Percentiles rank a stretch among this genome's conserved stretches.
These are phyloP conservation scores for Friedmanniomyces simplex DNA, from an alignment of 495 filamentous ascomycete species.

Conservation along the genomic window DNA sequence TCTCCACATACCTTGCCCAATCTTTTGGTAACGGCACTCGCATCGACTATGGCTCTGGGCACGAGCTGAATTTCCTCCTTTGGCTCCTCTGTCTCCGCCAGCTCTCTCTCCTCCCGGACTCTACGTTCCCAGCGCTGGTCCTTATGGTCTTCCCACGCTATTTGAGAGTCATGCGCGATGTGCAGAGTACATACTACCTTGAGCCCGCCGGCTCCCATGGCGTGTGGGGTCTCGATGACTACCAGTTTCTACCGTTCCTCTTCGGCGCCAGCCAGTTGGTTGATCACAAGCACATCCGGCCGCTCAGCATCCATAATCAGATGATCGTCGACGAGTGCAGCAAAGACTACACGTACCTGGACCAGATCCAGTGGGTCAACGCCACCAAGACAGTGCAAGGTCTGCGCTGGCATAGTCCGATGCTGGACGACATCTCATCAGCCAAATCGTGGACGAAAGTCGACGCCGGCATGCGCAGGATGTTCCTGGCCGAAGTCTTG, in stretches of 20 bases:
- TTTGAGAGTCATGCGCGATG: slow-evolving; percentile 62
- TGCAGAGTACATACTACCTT: slow-evolving; percentile 87
- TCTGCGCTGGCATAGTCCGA: slow-evolving; percentile 91
- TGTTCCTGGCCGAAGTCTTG: slow-evolving; percentile 90
- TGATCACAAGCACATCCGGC: slow-evolving; percentile 77
- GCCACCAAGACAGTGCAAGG: slow-evolving; percentile 93
- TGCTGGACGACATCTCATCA: slow-evolving; percentile 96
- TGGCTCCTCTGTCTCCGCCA: slow-evolving; percentile 88
- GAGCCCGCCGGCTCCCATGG: slow-evolving; percentile 84
- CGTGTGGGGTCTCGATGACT: slow-evolving; percentile 61
- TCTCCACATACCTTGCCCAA: slow-evolving; percentile 68
- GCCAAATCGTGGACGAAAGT: slow-evolving; percentile 88
- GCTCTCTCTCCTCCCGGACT: slow-evolving; percentile 49
- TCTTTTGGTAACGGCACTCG: slow-evolving; percentile 75
- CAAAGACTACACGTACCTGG: slow-evolving; percentile 74
- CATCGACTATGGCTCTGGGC: slow-evolving; percentile 96
- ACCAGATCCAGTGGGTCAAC: slow-evolving; percentile 89
- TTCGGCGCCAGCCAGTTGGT: slow-evolving; percentile 87
- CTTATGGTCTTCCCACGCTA: slow-evolving; percentile 74
- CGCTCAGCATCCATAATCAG: slow-evolving; percentile 74
- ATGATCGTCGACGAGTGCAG: slow-evolving; percentile 78
- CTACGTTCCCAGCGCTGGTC: slow-evolving; percentile 61
- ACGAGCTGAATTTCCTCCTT: slow-evolving; percentile 92
- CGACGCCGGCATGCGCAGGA: slow-evolving; percentile 86
- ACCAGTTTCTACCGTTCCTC: slow-evolving; percentile 93